Evolutionary conservation across 192 early-diverging fungal genomes (phyloP).

Genomic region (Entomortierella beljakovae): DNA sequence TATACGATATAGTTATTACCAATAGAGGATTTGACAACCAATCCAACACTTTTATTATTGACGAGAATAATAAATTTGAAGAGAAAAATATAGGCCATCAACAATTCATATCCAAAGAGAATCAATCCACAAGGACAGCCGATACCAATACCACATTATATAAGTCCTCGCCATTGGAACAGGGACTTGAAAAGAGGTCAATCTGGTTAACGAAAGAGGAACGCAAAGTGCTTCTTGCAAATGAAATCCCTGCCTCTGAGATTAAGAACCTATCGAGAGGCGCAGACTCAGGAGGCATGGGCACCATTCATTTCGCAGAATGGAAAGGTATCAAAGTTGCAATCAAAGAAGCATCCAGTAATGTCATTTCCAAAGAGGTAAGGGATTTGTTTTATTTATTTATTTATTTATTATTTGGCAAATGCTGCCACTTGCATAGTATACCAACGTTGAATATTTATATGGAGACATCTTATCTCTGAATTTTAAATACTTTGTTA

Average conservation of each 20-base stretch:
- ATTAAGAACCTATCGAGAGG: slow-evolving; percentile 46
- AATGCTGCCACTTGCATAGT: too few relatives aligned
- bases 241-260: slow-evolving; percentile 47
- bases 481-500: too few relatives aligned
- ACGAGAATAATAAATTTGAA: too few relatives aligned
- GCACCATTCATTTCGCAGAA: slow-evolving; percentile 47
- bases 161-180: slow-evolving; percentile 23
- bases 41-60: too few relatives aligned
- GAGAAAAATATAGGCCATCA: too few relatives aligned
- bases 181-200: slow-evolving; percentile 14
- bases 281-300: slow-evolving; percentile 52
- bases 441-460: too few relatives aligned
- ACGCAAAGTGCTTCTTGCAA: slow-evolving; percentile 42
- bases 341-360: slow-evolving; percentile 41
- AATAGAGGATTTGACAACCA: too few relatives aligned
- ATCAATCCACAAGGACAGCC: background rate
- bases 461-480: too few relatives aligned
- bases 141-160: background rate
- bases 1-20: too few relatives aligned
- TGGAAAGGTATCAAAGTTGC: slow-evolving; percentile 51
- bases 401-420: too few relatives aligned
- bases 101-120: too few relatives aligned
- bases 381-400: background rate
- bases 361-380: slow-evolving; percentile 51
- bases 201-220: slow-evolving; percentile 29